phyloP scores from a whole-genome alignment of 306 rosid genomes.

The Acacia crassicarpa region DNA sequence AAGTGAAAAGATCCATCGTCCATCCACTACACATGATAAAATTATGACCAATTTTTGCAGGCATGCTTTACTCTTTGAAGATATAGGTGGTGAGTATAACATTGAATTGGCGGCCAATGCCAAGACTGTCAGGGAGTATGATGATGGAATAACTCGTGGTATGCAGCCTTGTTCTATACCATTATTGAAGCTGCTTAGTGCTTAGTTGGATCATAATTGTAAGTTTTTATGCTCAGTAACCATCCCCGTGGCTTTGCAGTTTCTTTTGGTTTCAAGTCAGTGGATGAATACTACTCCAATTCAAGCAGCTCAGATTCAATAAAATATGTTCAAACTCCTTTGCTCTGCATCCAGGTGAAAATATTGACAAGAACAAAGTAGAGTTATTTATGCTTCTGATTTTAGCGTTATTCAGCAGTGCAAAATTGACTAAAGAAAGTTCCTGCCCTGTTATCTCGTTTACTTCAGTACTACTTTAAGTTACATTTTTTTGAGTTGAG shows the following conservation, averaged over 20 bases:
- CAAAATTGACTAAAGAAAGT: background rate
- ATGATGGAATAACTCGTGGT: constrained; percentile 93
- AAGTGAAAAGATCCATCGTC: constrained; percentile 19
- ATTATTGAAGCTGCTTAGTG: constrained; percentile 6
- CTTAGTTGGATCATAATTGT: constrained; percentile 24
- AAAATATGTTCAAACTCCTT: constrained; percentile 72
- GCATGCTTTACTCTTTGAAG: constrained; percentile 82
- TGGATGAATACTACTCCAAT: constrained; percentile 79
- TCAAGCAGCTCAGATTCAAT: constrained; percentile 84
- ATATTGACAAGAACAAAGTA: background rate
- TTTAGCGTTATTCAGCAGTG: constrained; percentile 3
- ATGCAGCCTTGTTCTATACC: constrained; percentile 26
- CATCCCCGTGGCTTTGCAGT: constrained; percentile 52
- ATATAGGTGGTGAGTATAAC: constrained; percentile 69
- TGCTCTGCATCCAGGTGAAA: constrained; percentile 95
- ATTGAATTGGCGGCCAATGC: constrained; percentile 72
- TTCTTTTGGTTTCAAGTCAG: constrained; percentile 96
- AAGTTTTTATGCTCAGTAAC: constrained; percentile 22
- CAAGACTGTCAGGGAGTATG: constrained; percentile 78
- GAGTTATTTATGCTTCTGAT: constrained; percentile 1
- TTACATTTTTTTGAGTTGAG: background rate
- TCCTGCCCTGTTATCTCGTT: background rate
- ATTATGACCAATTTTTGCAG: constrained; percentile 39
- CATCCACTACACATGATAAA: background rate
- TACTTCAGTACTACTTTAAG: background rate